Evolutionary conservation across 2,329 filamentous ascomycete genomes (phyloP).

Genomic region (Bipolaris victoriae): DNA sequence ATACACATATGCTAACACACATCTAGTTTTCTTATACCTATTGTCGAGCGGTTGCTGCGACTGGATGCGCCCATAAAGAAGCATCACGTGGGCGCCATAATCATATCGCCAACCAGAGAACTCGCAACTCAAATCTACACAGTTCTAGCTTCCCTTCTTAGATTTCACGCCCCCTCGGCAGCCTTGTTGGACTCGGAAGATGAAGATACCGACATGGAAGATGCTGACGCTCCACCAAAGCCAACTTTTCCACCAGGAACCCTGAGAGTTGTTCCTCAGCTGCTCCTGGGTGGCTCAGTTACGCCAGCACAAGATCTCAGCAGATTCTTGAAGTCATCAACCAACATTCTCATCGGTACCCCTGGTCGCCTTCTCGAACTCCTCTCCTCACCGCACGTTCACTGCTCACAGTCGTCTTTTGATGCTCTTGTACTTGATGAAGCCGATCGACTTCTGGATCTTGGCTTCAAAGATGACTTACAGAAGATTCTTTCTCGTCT

Average conservation of each 20-base stretch:
- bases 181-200: slow-evolving; percentile 64
- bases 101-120: slow-evolving; percentile 92
- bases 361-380: slow-evolving; percentile 89
- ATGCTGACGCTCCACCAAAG: slow-evolving; percentile 47
- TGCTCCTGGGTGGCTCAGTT: slow-evolving; percentile 79
- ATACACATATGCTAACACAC: background rate
- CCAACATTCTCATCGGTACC: slow-evolving; percentile 89
- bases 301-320: slow-evolving; percentile 85
- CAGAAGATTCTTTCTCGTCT: slow-evolving; percentile 82
- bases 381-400: slow-evolving; percentile 82
- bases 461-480: slow-evolving; percentile 91
- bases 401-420: slow-evolving; percentile 86
- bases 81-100: slow-evolving; percentile 87
- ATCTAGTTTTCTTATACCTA: slow-evolving; percentile 72
- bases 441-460: slow-evolving; percentile 87
- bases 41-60: slow-evolving; percentile 81
- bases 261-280: slow-evolving; percentile 75
- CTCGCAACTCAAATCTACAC: slow-evolving; percentile 88
- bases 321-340: slow-evolving; percentile 79
- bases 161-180: slow-evolving; percentile 82
- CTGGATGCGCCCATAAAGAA: slow-evolving; percentile 83
- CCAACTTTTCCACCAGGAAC: slow-evolving; percentile 55
- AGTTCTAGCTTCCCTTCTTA: slow-evolving; percentile 76
- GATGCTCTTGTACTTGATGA: slow-evolving; percentile 93
- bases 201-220: slow-evolving; percentile 51